A percentile compares a stretch with the other conserved stretches of the same genome.
Conservation (phyloP, 1,139 yeast genomes). For the Blastobotrys buckinghamii region DNA sequence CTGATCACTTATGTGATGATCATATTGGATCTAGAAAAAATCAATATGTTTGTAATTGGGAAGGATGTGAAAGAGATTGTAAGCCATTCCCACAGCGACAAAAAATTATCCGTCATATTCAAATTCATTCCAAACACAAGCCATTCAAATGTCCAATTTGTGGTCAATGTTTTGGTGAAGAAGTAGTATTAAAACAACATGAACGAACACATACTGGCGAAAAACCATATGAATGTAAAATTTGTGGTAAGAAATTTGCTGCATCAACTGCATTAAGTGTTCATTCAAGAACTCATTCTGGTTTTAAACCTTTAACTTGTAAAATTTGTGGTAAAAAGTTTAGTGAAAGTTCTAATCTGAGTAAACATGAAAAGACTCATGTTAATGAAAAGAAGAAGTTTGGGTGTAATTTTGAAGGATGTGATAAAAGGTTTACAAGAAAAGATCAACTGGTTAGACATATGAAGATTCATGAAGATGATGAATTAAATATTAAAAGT, state of each 20-base stretch:
- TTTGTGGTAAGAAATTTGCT: conserved; percentile 72
- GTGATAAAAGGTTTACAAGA: conserved; percentile 30
- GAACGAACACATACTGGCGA: conserved; percentile 83
- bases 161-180: conserved; percentile 63
- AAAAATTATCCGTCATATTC: conserved; percentile 77
- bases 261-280: conserved; percentile 50
- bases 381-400: conserved; percentile 8
- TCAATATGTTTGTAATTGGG: conserved; percentile 69
- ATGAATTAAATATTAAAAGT: neutral
- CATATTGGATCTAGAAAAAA: conserved; percentile 76
- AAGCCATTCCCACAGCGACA: conserved; percentile 75
- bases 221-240: conserved; percentile 74
- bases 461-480: neutral
- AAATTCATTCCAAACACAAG: conserved; percentile 78
- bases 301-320: conserved; percentile 83
- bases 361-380: conserved; percentile 69
- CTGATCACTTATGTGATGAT: conserved; percentile 56
- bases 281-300: conserved; percentile 82
- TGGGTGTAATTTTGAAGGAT: conserved; percentile 26
- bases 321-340: conserved; percentile 78
- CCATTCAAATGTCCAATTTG: conserved; percentile 70
- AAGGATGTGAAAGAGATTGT: conserved; percentile 59
- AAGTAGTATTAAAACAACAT: conserved; percentile 63
- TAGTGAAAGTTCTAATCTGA: conserved; percentile 81
- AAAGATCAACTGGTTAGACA: conserved; percentile 27